Percentiles rank a stretch among this genome's conserved stretches.
Evolutionary conservation across 1,284 basidiomycete genomes (phyloP).

Genomic region (Heimioporus retisporus): DNA sequence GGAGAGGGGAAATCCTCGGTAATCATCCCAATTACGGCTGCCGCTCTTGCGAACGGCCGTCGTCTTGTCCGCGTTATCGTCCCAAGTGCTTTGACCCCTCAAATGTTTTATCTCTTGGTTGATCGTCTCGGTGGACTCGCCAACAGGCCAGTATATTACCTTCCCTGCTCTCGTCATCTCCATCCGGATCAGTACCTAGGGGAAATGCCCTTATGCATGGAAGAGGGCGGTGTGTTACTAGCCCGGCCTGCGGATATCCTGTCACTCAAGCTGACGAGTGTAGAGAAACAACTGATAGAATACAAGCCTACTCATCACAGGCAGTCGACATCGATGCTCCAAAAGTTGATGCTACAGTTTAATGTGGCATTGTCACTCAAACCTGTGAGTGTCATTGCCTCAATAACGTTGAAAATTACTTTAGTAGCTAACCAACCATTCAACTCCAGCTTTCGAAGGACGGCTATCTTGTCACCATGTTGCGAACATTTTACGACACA

Average conservation of each 20-base stretch:
- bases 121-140: conserved; percentile 7
- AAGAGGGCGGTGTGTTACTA: too few species aligned
- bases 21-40: neutral
- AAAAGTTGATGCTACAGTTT: too few species aligned
- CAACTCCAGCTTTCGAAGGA: too few species aligned
- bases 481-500: too few species aligned
- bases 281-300: neutral
- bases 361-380: too few species aligned
- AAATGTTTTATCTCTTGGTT: neutral
- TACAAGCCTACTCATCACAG: too few species aligned
- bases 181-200: neutral
- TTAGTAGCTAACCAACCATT: too few species aligned
- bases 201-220: neutral
- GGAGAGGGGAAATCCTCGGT: conserved; percentile 2
- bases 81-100: neutral
- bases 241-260: neutral
- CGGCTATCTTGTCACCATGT: too few species aligned
- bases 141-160: conserved; percentile 6
- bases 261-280: conserved; percentile 1
- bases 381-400: too few species aligned
- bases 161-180: conserved; percentile 1
- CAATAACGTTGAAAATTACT: too few species aligned
- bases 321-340: too few species aligned
- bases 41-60: neutral
- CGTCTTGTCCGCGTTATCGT: neutral